Evolutionary conservation across 2,329 filamentous ascomycete genomes (phyloP).

Genomic region (Chaetomium strumarium): DNA sequence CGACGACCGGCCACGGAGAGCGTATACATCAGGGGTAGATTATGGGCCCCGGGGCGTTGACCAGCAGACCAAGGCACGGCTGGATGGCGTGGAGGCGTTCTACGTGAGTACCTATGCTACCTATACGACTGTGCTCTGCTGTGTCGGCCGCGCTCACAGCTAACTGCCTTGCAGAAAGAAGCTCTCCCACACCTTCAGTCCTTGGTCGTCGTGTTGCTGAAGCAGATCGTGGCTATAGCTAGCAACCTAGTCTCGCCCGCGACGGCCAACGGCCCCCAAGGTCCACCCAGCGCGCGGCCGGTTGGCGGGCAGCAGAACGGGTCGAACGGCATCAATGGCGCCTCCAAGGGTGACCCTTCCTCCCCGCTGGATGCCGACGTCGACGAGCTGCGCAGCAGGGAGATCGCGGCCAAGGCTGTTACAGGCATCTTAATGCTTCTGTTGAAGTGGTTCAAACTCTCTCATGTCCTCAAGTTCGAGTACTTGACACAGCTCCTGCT

Average conservation of each 20-base stretch:
- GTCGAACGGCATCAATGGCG: slow-evolving; percentile 29
- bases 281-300: slow-evolving; percentile 32
- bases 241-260: slow-evolving; percentile 68
- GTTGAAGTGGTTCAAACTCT: slow-evolving; percentile 93
- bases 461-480: slow-evolving; percentile 91
- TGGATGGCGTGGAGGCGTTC: slow-evolving; percentile 72
- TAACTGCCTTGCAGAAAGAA: slow-evolving; percentile 50
- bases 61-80: slow-evolving; percentile 54
- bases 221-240: slow-evolving; percentile 80
- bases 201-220: slow-evolving; percentile 84
- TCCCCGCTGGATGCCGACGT: slow-evolving; percentile 65
- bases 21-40: slow-evolving; percentile 35
- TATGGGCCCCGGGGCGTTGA: slow-evolving; percentile 48
- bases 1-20: slow-evolving; percentile 34
- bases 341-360: slow-evolving; percentile 34
- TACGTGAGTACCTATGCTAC: slow-evolving; percentile 59
- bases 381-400: slow-evolving; percentile 72
- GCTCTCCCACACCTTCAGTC: slow-evolving; percentile 85
- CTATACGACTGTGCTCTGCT: no score
- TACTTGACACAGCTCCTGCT: slow-evolving; percentile 89
- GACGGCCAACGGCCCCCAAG: slow-evolving; percentile 38
- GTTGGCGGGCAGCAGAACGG: slow-evolving; percentile 34
- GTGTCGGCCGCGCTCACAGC: slow-evolving; percentile 5
- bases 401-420: slow-evolving; percentile 86
- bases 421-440: slow-evolving; percentile 84